Evolutionary conservation across 148 eudicot genomes (phyloP), one percentile per base, ranked within the genome.

Genomic region (Amaranthus palmeri): DNA sequence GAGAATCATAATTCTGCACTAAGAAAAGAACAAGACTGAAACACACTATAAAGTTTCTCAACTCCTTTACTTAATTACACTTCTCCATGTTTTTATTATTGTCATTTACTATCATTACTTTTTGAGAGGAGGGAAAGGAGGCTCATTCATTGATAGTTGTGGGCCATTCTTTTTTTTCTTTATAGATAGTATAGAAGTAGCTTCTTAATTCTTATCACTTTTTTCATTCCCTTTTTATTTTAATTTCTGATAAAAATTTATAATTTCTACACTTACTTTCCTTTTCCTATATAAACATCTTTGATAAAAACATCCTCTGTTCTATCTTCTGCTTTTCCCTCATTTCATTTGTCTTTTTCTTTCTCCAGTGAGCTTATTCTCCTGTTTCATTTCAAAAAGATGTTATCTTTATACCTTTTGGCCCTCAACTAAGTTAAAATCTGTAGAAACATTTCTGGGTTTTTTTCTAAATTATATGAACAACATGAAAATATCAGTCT

Each of bases 1-100:
- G 5, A 54, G 55, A 54, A 69, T 74, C 74, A 70, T 74, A 79
- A 74, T 74, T 41, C 74, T 69, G 44, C 56, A 72, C 78, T 67
- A 61, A 60, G 76, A 68, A 62, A 68, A 78, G 7, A 74, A 69
- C 81, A 74, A 64, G 53, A 46, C 61, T 58, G 50, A 65, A 69
- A 48, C 6, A 40, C 76, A 14, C 52, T 63, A 50, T 12, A 11
- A 14, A 55, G 70, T 6, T 9, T 48, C 70, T 40, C 74, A 62
- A 55, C 77, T 25, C 66, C 66, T 50, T 54, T 45, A 61, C 69
- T 79, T 69, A 73, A 25, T 41, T 68, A 46, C 56, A 47, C 41
- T 73, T 68, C 61, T 25, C 36, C 36, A 25, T 25, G 36, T 25
- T 25, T 25, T 25, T 25, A 25, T 25, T 25, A 25, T 58, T 42